phyloP scores from a whole-genome alignment of 2,329 filamentous ascomycete genomes.

The Emergomyces pasteurianus region DNA sequence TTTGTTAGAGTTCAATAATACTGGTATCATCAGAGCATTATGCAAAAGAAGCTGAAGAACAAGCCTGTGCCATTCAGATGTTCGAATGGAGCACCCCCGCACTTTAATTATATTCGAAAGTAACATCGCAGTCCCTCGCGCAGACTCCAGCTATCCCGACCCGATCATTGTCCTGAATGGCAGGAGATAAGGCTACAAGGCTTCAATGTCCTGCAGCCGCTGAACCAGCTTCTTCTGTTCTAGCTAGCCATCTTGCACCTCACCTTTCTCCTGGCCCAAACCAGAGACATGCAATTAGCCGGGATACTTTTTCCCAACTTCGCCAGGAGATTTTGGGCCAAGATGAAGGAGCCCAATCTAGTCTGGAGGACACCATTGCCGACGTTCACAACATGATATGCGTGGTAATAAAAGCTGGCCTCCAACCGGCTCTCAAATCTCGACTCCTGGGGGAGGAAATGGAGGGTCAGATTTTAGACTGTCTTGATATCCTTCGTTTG shows the following conservation, averaged over 20 bases:
- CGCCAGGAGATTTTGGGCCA: conserved; percentile 51
- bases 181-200: background rate
- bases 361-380: conserved; percentile 52
- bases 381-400: conserved; percentile 80
- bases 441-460: conserved; percentile 31
- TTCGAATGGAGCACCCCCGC: background rate
- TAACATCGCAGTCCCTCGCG: background rate
- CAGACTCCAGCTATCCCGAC: background rate
- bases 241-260: conserved; percentile 77
- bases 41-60: background rate
- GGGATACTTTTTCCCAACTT: conserved; percentile 63
- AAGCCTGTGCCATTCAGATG: background rate
- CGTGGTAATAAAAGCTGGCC: conserved; percentile 66
- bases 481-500: conserved; percentile 63
- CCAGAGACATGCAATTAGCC: conserved; percentile 52
- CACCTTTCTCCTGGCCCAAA: conserved; percentile 57
- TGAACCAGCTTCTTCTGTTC: conserved; percentile 54
- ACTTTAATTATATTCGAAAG: background rate
- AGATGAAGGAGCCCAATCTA: conserved; percentile 31
- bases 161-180: background rate
- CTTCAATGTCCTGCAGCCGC: conserved; percentile 5
- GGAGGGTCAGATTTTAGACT: conserved; percentile 43
- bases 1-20: too few species aligned
- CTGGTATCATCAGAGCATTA: background rate
- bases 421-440: conserved; percentile 50